These are phyloP conservation scores for Aspergillus cavernicola DNA, from an alignment of 495 filamentous ascomycete genomes.

Conservation along the genomic window DNA sequence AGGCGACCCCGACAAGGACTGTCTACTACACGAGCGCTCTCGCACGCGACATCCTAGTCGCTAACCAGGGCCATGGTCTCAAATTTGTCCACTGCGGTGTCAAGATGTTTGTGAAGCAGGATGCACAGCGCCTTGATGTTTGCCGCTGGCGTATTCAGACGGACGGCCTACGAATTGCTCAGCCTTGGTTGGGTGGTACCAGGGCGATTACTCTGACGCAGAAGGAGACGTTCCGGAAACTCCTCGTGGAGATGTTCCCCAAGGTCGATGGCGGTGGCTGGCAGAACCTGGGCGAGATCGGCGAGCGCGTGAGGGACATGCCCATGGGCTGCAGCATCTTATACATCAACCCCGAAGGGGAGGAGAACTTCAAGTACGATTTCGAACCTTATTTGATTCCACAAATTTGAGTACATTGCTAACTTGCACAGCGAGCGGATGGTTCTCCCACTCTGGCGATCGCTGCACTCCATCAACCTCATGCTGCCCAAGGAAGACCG, in stretches of 20 bases:
- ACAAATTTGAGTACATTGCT: not conserved
- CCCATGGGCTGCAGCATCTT: constrained; percentile 91
- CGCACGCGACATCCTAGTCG: constrained; percentile 71
- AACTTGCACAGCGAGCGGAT: constrained; percentile 59
- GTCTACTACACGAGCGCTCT: constrained; percentile 94
- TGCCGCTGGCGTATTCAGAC: constrained; percentile 94
- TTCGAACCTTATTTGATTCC: not conserved
- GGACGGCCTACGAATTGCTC: constrained; percentile 82
- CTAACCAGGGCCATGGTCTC: constrained; percentile 84
- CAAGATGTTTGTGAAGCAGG: constrained; percentile 98
- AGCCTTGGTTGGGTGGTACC: constrained; percentile 79
- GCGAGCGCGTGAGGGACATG: constrained; percentile 72
- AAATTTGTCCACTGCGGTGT: constrained; percentile 96
- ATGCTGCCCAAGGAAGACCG: constrained; percentile 98
- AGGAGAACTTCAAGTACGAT: constrained; percentile 61
- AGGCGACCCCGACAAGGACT: constrained; percentile 74
- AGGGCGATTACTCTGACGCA: constrained; percentile 70
- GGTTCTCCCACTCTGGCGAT: constrained; percentile 89
- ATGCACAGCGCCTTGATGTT: constrained; percentile 76
- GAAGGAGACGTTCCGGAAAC: constrained; percentile 67
- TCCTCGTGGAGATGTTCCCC: constrained; percentile 94
- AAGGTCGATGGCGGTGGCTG: constrained; percentile 66
- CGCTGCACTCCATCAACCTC: constrained; percentile 79
- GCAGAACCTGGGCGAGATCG: constrained; percentile 80
- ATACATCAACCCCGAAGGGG: constrained; percentile 66